Evolutionary conservation across 768 basidiomycete species (phyloP).

Genomic region (Suillus luteus): DNA sequence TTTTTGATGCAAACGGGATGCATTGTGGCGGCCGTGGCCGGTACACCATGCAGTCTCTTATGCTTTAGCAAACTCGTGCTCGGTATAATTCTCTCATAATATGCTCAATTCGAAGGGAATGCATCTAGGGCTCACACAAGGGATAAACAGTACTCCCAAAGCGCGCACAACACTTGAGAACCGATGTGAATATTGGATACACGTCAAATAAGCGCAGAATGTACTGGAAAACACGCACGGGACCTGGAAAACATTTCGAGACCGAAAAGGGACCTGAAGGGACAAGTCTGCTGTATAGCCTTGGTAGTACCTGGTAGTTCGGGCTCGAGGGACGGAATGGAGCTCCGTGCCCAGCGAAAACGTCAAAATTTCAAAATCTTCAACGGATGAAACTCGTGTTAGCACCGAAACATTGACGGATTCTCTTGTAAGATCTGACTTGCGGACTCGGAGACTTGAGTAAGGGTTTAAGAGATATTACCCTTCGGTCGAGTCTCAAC

Average conservation of each 20-base stretch:
- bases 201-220: not conserved
- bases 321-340: constrained; percentile 1
- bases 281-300: not conserved
- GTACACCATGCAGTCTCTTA: too few species aligned
- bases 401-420: not conserved
- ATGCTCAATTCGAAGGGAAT: not conserved
- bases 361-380: not conserved
- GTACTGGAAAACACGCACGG: not conserved
- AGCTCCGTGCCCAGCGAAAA: not conserved
- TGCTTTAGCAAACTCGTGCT: not conserved
- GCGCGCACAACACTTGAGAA: not conserved
- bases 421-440: not conserved
- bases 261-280: not conserved
- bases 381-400: not conserved
- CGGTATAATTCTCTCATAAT: not conserved
- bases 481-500: not conserved
- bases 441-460: not conserved
- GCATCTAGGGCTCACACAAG: not conserved
- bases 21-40: not conserved
- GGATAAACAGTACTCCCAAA: not conserved
- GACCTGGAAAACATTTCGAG: not conserved
- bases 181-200: not conserved
- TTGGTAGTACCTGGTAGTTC: not conserved
- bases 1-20: not conserved
- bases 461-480: not conserved